These are phyloP conservation scores for Ophiostoma fasciatum DNA, from an alignment of 2,329 filamentous ascomycete genomes.

Conservation along the genomic window DNA sequence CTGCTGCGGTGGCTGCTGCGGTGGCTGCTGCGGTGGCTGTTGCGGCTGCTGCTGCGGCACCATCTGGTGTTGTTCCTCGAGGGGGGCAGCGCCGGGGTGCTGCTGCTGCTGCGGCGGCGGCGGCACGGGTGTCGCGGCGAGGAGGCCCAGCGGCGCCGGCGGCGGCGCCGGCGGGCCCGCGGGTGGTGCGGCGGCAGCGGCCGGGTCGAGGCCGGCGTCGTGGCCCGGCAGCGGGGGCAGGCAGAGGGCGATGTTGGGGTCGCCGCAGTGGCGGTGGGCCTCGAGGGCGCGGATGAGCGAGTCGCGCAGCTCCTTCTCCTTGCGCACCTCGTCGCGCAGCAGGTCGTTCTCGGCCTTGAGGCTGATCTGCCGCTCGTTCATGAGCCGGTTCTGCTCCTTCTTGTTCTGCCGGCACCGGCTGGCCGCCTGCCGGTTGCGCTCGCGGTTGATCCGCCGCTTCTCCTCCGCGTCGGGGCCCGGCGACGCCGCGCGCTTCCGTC, in stretches of 20 bases:
- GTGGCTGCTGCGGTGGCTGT: no score
- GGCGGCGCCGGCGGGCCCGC: no score
- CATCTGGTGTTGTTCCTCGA: no score
- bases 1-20: no score
- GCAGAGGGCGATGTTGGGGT: conserved; percentile 38
- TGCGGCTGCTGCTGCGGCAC: no score
- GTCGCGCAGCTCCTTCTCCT: conserved; percentile 24
- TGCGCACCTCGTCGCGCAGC: conserved; percentile 14
- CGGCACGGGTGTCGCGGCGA: no score
- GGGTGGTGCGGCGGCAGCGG: no score
- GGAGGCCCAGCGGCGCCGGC: no score
- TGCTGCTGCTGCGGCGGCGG: no score
- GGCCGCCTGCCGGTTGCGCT: conserved; percentile 58
- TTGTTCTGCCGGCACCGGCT: conserved; percentile 61
- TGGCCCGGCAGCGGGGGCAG: no score
- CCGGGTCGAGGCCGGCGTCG: no score
- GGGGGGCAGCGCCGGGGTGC: no score
- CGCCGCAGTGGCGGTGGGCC: conserved; percentile 34
- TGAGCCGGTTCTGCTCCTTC: conserved; percentile 35
- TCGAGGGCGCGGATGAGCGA: conserved; percentile 28
- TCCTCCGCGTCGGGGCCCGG: conserved; percentile 17
- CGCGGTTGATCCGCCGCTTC: conserved; percentile 44
- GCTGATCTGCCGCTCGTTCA: conserved; percentile 29
- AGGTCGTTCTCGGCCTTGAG: conserved; percentile 29
- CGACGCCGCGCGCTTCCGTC: neutral